Evolutionary conservation across 352 stramenopile genomes (phyloP).

Genomic region (Globisporangium irregulare): DNA sequence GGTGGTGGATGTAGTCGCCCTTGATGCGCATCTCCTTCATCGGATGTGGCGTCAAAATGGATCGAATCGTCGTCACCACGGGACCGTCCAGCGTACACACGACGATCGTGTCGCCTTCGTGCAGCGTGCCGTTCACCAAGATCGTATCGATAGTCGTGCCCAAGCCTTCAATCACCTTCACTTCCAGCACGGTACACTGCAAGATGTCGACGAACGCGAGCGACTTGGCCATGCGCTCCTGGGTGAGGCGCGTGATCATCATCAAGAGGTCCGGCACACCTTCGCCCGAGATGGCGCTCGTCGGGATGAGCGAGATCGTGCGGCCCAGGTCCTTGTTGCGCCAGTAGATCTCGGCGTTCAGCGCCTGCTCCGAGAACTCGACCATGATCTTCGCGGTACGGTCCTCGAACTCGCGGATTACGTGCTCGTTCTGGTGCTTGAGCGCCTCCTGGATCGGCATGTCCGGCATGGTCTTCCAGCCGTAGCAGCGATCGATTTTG

Average conservation of each 20-base stretch:
- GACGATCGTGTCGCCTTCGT: constrained; percentile 96
- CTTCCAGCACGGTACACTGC: constrained; percentile 98
- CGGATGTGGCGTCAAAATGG: constrained; percentile 97
- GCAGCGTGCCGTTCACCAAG: constrained; percentile 96
- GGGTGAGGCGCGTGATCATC: constrained; percentile 95
- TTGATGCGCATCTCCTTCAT: constrained; percentile 97
- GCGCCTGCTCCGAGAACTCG: constrained; percentile 95
- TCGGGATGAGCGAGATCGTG: constrained; percentile 98
- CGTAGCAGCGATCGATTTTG: constrained; percentile 99
- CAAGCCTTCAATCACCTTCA: constrained; percentile 99
- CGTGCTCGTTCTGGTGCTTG: constrained; percentile 91
- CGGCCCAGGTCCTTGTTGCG: constrained; percentile 96
- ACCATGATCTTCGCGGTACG: constrained; percentile 92
- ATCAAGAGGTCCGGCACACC: constrained; percentile 98
- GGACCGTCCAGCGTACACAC: constrained; percentile 98
- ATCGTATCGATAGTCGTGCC: constrained; percentile 99
- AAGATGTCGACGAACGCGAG: constrained; percentile 90
- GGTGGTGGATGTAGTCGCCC: constrained; percentile 94
- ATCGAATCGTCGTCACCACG: constrained; percentile 96
- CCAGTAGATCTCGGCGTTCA: constrained; percentile 99
- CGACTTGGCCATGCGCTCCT: constrained; percentile 92
- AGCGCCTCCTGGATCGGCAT: constrained; percentile 92
- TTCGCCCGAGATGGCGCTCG: constrained; percentile 97
- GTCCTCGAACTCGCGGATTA: constrained; percentile 95
- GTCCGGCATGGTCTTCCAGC: constrained; percentile 96